Percentiles rank a stretch among this genome's conserved stretches.
phyloP scores from a whole-genome alignment of 257 asterid genomes.

The Solanum pinnatisectum region DNA sequence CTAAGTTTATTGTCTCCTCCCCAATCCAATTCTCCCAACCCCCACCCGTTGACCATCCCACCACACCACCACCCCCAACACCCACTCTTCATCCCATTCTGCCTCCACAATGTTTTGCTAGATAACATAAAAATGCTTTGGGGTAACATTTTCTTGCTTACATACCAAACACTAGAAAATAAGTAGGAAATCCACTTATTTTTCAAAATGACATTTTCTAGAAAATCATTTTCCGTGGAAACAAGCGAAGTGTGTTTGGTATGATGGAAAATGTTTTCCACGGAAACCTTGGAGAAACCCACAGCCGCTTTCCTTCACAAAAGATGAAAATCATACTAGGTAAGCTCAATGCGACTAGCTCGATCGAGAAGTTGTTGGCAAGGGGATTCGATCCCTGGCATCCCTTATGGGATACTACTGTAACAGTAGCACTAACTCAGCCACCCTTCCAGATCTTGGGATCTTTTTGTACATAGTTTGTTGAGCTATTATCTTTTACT shows the following conservation, averaged over 20 bases:
- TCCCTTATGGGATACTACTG: neutral
- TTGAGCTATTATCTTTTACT: neutral
- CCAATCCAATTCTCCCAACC: neutral
- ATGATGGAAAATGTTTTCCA: neutral
- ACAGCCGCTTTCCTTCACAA: neutral
- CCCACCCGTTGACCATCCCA: neutral
- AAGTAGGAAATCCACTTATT: too few relatives aligned
- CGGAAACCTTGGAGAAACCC: neutral
- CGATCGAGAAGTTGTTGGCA: neutral
- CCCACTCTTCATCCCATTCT: neutral
- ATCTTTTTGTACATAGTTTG: neutral
- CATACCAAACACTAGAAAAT: too few relatives aligned
- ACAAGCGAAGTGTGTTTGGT: neutral
- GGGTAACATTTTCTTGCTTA: too few relatives aligned
- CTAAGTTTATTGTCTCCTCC: neutral
- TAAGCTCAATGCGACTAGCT: neutral
- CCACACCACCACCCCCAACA: neutral
- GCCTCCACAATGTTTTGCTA: neutral
- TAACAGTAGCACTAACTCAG: neutral
- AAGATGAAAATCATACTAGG: neutral
- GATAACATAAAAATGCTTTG: too few relatives aligned
- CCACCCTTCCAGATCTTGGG: neutral
- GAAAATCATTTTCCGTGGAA: neutral
- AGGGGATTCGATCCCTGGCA: neutral
- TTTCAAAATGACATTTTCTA: neutral